Conservation (phyloP, 208 protist genomes). For the Angomonas deanei region DNA sequence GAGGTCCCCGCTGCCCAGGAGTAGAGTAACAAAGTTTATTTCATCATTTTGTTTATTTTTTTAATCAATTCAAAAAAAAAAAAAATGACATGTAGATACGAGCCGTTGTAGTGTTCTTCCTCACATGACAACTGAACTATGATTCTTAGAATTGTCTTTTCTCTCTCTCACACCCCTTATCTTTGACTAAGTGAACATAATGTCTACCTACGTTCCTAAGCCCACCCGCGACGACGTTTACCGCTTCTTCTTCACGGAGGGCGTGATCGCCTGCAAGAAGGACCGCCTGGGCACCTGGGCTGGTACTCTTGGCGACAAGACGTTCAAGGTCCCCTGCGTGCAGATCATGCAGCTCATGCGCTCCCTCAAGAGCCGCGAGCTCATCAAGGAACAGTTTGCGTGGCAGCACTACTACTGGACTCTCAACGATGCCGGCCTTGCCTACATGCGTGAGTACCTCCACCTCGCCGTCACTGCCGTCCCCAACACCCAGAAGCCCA, state of each 20-base stretch:
- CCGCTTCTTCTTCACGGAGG: conserved; percentile 91
- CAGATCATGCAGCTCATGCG: conserved; percentile 90
- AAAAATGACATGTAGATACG: no score
- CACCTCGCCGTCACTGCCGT: conserved; percentile 82
- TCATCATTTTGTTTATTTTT: not conserved
- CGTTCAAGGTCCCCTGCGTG: conserved; percentile 67
- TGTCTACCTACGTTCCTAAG: conserved; percentile 86
- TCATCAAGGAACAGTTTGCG: conserved; percentile 92
- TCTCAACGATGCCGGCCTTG: conserved; percentile 90
- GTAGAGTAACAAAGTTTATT: conserved; percentile 5
- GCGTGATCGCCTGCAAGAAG: conserved; percentile 90
- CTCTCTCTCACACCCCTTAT: no score
- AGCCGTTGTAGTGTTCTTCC: no score
- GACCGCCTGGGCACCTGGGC: conserved; percentile 84
- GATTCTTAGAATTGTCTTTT: no score
- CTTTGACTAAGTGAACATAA: no score
- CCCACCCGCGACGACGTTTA: conserved; percentile 81
- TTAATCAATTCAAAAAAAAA: conserved; percentile 3
- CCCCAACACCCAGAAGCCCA: conserved; percentile 89
- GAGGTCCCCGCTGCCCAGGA: conserved; percentile 32
- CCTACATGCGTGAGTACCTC: conserved; percentile 92
- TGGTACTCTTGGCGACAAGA: conserved; percentile 70
- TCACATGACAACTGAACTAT: no score
- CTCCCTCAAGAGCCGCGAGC: conserved; percentile 86
- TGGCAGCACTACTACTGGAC: conserved; percentile 95